Evolutionary conservation across 2,329 filamentous ascomycete species (phyloP), one percentile per base, ranked within the genome.

Genomic region (Orbilia blumenaviensis): DNA sequence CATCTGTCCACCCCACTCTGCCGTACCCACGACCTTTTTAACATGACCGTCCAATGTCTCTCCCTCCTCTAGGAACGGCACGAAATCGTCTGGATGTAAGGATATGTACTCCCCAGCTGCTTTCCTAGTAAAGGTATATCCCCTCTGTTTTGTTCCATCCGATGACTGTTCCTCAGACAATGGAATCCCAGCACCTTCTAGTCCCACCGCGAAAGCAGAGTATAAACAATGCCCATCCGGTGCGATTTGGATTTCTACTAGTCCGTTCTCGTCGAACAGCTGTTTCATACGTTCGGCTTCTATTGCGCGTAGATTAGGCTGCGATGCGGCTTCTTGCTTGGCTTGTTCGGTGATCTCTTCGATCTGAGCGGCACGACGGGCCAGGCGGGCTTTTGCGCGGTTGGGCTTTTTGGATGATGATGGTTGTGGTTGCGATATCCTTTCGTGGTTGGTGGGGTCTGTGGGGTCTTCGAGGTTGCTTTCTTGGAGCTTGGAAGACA

Each of bases 211-310:
- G 60, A 98, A 87, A 0, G 95, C 93, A 14, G 93, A 91, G 84
- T 98, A 99, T 14, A 99, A 85, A 82, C 95, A 99, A 84, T 99
- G 95, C 0, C 95, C 95, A 83, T 99, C 94, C 0, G 95, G 93
- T 41, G 88, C 88, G 69, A 99, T 93, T 72, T 92, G 89, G 80
- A 91, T 88, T 84, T 97, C 92, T 18, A 85, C 85, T 14, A 98
- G 86, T 0, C 86, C 86, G 69, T 90, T 84, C 48, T 86, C 84
- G 64, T 85, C 84, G 82, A 97, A 91, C 42, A 88, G 87, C 27
- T 85, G 84, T 69, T 88, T 85, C 89, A 99, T 94, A 52, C 87
- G 86, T 61, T 87, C 85, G 79, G 89, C 86, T 84, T 97, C 93
- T 62, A 87, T 84, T 48, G 87, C 87, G 73, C 92, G 89, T 81